These are phyloP conservation scores for Pyronema domesticum DNA, from an alignment of 495 filamentous ascomycete genomes.

Conservation along the genomic window DNA sequence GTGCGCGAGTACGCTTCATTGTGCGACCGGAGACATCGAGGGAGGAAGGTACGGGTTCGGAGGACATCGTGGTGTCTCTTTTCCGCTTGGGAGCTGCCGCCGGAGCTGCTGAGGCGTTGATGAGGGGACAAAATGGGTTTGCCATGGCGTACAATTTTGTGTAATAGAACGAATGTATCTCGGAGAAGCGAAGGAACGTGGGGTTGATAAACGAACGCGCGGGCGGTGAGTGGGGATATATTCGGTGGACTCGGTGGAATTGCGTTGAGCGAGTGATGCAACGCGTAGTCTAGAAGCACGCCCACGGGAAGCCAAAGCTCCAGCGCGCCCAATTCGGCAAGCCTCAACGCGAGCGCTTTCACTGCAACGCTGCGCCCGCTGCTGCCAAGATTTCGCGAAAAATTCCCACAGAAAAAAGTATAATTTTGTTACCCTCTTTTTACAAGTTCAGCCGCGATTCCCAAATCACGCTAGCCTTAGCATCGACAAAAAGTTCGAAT, in stretches of 20 bases:
- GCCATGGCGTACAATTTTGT: background rate
- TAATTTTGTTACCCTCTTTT: no score
- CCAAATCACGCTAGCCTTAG: no score
- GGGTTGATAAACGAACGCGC: background rate
- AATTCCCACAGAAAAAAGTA: no score
- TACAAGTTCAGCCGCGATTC: no score
- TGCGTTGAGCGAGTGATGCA: background rate
- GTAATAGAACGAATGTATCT: background rate
- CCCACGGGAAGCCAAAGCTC: background rate
- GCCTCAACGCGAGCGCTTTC: no score
- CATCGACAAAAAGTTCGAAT: no score
- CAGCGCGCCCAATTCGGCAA: no score
- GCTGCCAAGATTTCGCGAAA: no score
- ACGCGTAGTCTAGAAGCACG: background rate
- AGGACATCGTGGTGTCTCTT: background rate
- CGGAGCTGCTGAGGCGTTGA: background rate
- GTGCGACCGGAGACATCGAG: slow-evolving; percentile 1
- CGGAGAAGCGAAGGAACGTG: background rate
- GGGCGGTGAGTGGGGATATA: background rate
- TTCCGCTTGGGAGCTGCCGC: background rate
- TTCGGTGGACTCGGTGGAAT: no score
- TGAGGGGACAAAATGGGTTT: background rate
- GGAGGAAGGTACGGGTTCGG: background rate
- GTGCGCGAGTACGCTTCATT: background rate
- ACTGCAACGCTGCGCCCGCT: no score